phyloP scores from a whole-genome alignment of 371 early-diverging fungal species.

The Paraphysoderma sedebokerense region DNA sequence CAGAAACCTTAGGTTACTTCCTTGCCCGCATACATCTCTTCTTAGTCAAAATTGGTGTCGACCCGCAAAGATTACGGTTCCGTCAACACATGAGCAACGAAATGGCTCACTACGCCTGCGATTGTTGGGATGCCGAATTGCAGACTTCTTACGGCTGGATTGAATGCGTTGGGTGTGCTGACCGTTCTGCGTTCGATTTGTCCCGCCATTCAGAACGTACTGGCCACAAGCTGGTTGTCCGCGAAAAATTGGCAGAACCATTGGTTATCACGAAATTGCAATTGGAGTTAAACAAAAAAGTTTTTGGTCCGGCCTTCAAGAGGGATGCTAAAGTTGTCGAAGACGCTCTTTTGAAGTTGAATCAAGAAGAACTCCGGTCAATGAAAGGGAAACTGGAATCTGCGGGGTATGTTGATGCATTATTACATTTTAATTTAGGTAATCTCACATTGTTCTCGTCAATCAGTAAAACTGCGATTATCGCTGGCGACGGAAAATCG shows the following conservation, averaged over 20 bases:
- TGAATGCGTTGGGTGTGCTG: conserved; percentile 99
- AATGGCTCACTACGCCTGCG: conserved; percentile 99
- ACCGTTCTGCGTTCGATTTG: conserved; percentile 97
- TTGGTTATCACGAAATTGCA: conserved; percentile 53
- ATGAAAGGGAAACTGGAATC: conserved; percentile 33
- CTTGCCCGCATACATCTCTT: conserved; percentile 90
- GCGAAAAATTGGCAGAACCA: conserved; percentile 77
- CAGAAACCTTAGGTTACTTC: conserved; percentile 98
- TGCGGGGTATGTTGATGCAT: conserved; percentile 14
- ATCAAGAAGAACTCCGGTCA: conserved; percentile 37
- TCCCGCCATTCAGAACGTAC: conserved; percentile 83
- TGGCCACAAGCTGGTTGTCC: conserved; percentile 82
- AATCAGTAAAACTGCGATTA: conserved; percentile 19
- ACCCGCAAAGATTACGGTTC: conserved; percentile 77
- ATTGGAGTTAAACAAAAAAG: conserved; percentile 80
- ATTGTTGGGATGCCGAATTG: conserved; percentile 99
- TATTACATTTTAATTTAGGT: conserved; percentile 5
- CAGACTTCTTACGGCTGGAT: conserved; percentile 93
- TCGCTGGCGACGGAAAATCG: conserved; percentile 44
- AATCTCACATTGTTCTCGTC: neutral
- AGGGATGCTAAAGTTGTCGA: conserved; percentile 79
- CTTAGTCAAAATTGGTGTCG: conserved; percentile 88
- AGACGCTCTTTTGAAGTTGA: conserved; percentile 44
- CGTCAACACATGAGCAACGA: conserved; percentile 99
- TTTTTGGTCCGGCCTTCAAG: conserved; percentile 84